A percentile compares a stretch with the other conserved stretches of the same genome.
Conservation (phyloP, 140 eudicot genomes). For the Ambrosia hybrid region DNA sequence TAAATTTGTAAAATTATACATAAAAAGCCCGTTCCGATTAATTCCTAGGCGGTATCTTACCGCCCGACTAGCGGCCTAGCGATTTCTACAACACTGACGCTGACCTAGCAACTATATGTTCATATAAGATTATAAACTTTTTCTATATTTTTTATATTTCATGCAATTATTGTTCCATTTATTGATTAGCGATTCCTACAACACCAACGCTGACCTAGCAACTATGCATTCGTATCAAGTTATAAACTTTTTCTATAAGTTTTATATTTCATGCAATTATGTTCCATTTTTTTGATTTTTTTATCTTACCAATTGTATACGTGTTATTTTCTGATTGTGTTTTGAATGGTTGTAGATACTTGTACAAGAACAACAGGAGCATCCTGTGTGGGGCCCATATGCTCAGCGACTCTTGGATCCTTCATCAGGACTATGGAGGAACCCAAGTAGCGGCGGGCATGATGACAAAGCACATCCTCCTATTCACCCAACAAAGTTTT, state of each 20-base stretch:
- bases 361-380: conserved; percentile 90
- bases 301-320: background rate
- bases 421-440: conserved; percentile 83
- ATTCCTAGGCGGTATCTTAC: no score
- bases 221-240: background rate
- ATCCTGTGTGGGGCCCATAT: conserved; percentile 88
- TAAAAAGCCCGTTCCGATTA: no score
- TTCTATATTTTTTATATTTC: no score
- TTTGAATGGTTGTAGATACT: conserved; percentile 54
- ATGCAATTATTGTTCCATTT: no score
- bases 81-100: no score
- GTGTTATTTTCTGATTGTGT: conserved; percentile 11
- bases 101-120: no score
- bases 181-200: no score
- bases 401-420: conserved; percentile 83
- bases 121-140: no score
- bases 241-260: background rate
- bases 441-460: conserved; percentile 85
- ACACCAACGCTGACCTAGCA: no score
- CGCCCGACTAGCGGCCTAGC: no score
- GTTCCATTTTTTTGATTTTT: background rate
- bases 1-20: no score
- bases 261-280: conserved; percentile 1
- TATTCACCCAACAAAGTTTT: conserved; percentile 94
- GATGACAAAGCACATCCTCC: conserved; percentile 99